phyloP scores from a whole-genome alignment of 2,329 filamentous ascomycete genomes.

The Colletotrichum neosansevieriae region DNA sequence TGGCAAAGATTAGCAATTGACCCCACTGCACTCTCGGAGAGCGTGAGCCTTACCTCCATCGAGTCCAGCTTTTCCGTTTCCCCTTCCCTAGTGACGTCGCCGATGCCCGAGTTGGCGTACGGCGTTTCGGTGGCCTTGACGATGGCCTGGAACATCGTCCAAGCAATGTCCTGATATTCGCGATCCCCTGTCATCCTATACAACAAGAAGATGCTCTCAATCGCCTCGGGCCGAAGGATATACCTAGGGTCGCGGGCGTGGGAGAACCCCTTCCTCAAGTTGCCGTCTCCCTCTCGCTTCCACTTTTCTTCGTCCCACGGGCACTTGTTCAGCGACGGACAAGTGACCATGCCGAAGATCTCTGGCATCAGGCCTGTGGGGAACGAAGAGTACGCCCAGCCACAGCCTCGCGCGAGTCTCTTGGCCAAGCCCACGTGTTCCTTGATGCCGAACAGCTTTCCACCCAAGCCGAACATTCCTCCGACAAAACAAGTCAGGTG shows the following conservation, averaged over 20 bases:
- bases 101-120: constrained; percentile 61
- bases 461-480: constrained; percentile 63
- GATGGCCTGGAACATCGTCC: constrained; percentile 65
- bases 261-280: constrained; percentile 69
- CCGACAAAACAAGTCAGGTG: constrained; percentile 65
- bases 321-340: constrained; percentile 56
- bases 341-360: constrained; percentile 57
- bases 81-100: constrained; percentile 61
- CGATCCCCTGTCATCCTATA: constrained; percentile 64
- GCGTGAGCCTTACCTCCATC: constrained; percentile 48
- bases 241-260: constrained; percentile 66
- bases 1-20: background rate
- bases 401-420: constrained; percentile 63
- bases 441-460: constrained; percentile 55
- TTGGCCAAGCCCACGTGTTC: constrained; percentile 57
- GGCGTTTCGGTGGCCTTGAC: constrained; percentile 59
- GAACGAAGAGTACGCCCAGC: constrained; percentile 62
- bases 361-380: constrained; percentile 66
- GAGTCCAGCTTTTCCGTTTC: constrained; percentile 57
- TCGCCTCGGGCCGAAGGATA: constrained; percentile 63
- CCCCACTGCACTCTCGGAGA: constrained; percentile 39
- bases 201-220: constrained; percentile 66
- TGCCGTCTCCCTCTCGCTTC: constrained; percentile 43
- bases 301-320: constrained; percentile 53
- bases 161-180: constrained; percentile 63